Conservation (phyloP, 441 rosid species). For the Euphorbia celastroides region DNA sequence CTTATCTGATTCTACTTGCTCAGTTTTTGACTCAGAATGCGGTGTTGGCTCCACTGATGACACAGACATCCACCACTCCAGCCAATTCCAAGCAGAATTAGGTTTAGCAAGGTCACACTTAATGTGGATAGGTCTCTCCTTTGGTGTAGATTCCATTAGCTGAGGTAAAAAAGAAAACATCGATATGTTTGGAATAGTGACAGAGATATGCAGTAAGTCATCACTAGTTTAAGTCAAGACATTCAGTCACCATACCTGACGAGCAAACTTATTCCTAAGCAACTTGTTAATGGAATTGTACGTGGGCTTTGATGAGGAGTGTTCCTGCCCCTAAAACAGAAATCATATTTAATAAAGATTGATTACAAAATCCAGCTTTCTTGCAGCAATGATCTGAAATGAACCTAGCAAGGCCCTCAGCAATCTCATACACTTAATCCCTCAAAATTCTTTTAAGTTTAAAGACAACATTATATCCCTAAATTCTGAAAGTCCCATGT, state of each 20-base stretch:
- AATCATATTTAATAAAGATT: slow-evolving; percentile 4
- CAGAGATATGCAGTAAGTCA: not conserved
- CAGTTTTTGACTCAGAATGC: slow-evolving; percentile 23
- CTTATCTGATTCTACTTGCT: slow-evolving; percentile 39
- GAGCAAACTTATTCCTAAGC: slow-evolving; percentile 76
- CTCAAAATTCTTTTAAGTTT: not conserved
- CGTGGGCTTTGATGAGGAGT: slow-evolving; percentile 27
- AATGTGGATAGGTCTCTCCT: slow-evolving; percentile 54
- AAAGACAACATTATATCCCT: not conserved
- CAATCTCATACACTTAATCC: not conserved
- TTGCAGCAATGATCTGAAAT: not conserved
- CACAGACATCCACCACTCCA: slow-evolving; percentile 93
- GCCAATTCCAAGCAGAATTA: slow-evolving; percentile 85
- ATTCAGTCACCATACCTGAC: slow-evolving; percentile 46
- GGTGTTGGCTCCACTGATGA: slow-evolving; percentile 43
- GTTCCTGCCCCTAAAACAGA: slow-evolving; percentile 42
- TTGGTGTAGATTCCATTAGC: slow-evolving; percentile 81
- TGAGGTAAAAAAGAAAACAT: slow-evolving; percentile 24
- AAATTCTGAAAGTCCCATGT: not conserved
- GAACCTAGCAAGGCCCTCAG: not conserved
- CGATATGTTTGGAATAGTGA: slow-evolving; percentile 9
- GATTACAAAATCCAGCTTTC: not conserved
- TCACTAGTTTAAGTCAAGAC: slow-evolving; percentile 7
- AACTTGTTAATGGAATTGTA: slow-evolving; percentile 57
- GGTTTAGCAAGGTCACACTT: slow-evolving; percentile 81